phyloP scores from a whole-genome alignment of 192 early-diverging fungal genomes.

The Coemansia sp. region DNA sequence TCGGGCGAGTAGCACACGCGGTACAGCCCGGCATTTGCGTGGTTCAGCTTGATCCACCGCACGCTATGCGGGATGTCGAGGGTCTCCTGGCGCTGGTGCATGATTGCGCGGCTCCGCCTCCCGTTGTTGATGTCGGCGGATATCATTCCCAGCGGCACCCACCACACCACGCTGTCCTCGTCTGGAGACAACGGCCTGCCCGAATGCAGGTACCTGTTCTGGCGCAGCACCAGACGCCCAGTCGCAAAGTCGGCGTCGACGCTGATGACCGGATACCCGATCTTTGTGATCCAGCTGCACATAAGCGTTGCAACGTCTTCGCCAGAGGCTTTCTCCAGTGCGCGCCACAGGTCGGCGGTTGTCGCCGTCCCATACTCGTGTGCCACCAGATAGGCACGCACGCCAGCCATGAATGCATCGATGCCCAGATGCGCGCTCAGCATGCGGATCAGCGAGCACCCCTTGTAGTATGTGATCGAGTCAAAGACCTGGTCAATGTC shows the following conservation, averaged over 20 bases:
- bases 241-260: slow-evolving; percentile 58
- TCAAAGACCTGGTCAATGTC: slow-evolving; percentile 88
- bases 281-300: slow-evolving; percentile 68
- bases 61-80: slow-evolving; percentile 34
- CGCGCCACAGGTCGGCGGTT: slow-evolving; percentile 77
- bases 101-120: slow-evolving; percentile 13
- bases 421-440: slow-evolving; percentile 62
- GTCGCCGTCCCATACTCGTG: slow-evolving; percentile 71
- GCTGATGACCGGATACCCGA: slow-evolving; percentile 69
- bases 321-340: slow-evolving; percentile 63
- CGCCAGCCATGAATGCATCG: slow-evolving; percentile 53
- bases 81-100: slow-evolving; percentile 41
- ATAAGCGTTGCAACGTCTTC: slow-evolving; percentile 68
- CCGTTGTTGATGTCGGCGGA: neutral
- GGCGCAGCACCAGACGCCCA: slow-evolving; percentile 55
- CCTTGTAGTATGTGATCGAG: slow-evolving; percentile 82
- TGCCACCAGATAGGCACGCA: slow-evolving; percentile 63
- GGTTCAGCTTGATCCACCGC: slow-evolving; percentile 84
- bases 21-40: slow-evolving; percentile 76
- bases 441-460: slow-evolving; percentile 80
- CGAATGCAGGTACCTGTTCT: slow-evolving; percentile 68
- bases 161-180: slow-evolving; percentile 67
- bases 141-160: slow-evolving; percentile 58
- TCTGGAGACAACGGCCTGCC: slow-evolving; percentile 58
- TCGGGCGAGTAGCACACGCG: slow-evolving; percentile 74